These are phyloP conservation scores for Bruguiera sexangula DNA, from an alignment of 345 rosid species.

Conservation along the genomic window DNA sequence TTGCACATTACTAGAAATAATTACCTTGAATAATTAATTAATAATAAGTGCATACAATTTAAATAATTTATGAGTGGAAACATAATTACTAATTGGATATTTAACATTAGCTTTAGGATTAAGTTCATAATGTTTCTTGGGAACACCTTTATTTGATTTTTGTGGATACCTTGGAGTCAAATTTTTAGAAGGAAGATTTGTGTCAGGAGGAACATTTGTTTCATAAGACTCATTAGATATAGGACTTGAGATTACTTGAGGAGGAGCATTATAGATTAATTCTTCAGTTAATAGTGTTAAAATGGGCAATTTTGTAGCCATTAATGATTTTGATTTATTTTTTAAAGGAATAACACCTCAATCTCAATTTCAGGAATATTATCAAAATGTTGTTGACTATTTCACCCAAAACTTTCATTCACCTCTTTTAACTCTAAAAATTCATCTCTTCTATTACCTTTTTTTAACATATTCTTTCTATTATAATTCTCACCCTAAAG, in stretches of 20 bases:
- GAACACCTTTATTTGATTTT: neutral
- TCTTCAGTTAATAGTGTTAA: constrained; percentile 4
- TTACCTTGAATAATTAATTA: neutral
- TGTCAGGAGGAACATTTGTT: neutral
- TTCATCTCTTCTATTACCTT: neutral
- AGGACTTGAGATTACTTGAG: neutral
- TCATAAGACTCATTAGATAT: neutral
- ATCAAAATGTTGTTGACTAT: neutral
- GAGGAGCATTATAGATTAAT: neutral
- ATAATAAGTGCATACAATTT: neutral
- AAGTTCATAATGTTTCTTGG: neutral
- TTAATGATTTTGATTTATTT: no score
- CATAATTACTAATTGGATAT: neutral
- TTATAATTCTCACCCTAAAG: neutral
- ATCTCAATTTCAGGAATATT: neutral
- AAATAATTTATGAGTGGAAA: neutral
- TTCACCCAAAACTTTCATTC: neutral
- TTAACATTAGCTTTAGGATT: neutral
- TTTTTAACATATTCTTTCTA: neutral
- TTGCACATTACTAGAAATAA: neutral
- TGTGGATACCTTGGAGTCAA: neutral
- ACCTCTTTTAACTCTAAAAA: neutral
- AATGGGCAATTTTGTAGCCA: neutral
- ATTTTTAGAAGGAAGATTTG: neutral
- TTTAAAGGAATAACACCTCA: neutral